These are phyloP conservation scores for Quercus lobata DNA, from an alignment of 331 rosid genomes.

Conservation along the genomic window DNA sequence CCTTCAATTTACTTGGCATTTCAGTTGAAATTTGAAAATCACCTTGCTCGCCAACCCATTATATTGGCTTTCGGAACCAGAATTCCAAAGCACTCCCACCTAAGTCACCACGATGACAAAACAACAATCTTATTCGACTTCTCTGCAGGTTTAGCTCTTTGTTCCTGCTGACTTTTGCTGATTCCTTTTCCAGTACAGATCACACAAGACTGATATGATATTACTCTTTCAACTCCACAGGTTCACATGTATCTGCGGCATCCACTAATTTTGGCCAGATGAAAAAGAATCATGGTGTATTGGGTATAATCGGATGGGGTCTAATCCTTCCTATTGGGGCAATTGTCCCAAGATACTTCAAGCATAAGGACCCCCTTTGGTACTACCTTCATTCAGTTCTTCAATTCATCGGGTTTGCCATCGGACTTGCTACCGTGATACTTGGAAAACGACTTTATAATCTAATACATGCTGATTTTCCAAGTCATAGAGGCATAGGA, in stretches of 20 bases:
- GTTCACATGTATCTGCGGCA: slow-evolving; percentile 30
- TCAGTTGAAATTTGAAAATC: slow-evolving; percentile 60
- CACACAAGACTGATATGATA: not conserved
- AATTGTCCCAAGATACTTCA: slow-evolving; percentile 86
- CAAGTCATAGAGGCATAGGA: slow-evolving; percentile 78
- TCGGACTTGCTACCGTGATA: slow-evolving; percentile 77
- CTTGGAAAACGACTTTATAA: slow-evolving; percentile 79
- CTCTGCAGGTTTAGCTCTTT: slow-evolving; percentile 46
- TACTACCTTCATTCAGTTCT: slow-evolving; percentile 79
- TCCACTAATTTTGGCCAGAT: slow-evolving; percentile 43
- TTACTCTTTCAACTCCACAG: slow-evolving; percentile 33
- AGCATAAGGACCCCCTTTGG: slow-evolving; percentile 93
- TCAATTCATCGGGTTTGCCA: slow-evolving; percentile 78
- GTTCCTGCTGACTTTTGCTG: not conserved
- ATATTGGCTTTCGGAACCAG: slow-evolving; percentile 68
- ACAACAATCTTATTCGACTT: slow-evolving; percentile 69
- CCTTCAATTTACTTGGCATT: slow-evolving; percentile 87
- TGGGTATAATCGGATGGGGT: slow-evolving; percentile 91
- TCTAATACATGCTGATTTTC: slow-evolving; percentile 54
- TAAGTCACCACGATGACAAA: slow-evolving; percentile 60
- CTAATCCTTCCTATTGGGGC: slow-evolving; percentile 86
- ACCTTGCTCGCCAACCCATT: slow-evolving; percentile 66
- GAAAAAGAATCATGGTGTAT: slow-evolving; percentile 87
- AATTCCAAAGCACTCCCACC: slow-evolving; percentile 56
- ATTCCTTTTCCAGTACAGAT: not conserved